Evolutionary conservation across 2,329 filamentous ascomycete genomes (phyloP).

Genomic region (Reticulascus tulasneorum): DNA sequence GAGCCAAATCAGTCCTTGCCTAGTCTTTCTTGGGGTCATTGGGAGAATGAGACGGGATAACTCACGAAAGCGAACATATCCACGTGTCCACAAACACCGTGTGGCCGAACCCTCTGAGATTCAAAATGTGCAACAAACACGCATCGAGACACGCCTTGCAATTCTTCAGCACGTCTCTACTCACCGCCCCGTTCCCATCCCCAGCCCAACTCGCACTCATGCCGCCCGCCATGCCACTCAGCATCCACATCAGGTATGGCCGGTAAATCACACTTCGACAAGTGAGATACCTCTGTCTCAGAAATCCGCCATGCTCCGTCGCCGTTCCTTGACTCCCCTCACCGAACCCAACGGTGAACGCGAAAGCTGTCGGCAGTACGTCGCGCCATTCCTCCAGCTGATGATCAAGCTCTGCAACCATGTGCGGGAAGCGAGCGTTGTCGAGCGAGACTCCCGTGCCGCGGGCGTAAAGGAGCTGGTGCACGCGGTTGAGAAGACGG

Average conservation of each 20-base stretch:
- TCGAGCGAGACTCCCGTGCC: conserved; percentile 41
- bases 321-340: conserved; percentile 20
- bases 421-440: conserved; percentile 39
- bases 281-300: conserved; percentile 47
- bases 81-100: conserved; percentile 50
- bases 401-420: conserved; percentile 44
- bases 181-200: conserved; percentile 19
- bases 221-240: conserved; percentile 31
- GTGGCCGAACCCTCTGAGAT: conserved; percentile 42
- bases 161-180: conserved; percentile 31
- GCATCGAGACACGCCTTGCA: conserved; percentile 44
- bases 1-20: too few relatives aligned
- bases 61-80: conserved; percentile 51
- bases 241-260: conserved; percentile 47
- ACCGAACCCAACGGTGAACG: conserved; percentile 31
- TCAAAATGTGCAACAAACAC: conserved; percentile 44
- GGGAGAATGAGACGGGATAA: conserved; percentile 5
- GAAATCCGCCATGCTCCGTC: conserved; percentile 42
- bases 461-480: conserved; percentile 45
- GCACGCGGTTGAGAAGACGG: conserved; percentile 42
- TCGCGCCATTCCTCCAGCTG: conserved; percentile 47
- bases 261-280: conserved; percentile 50
- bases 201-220: conserved; percentile 17
- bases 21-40: not conserved
- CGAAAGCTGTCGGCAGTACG: conserved; percentile 37